These are phyloP conservation scores for Blumeria hordei DNA, from an alignment of 2,329 filamentous ascomycete genomes.

Conservation along the genomic window DNA sequence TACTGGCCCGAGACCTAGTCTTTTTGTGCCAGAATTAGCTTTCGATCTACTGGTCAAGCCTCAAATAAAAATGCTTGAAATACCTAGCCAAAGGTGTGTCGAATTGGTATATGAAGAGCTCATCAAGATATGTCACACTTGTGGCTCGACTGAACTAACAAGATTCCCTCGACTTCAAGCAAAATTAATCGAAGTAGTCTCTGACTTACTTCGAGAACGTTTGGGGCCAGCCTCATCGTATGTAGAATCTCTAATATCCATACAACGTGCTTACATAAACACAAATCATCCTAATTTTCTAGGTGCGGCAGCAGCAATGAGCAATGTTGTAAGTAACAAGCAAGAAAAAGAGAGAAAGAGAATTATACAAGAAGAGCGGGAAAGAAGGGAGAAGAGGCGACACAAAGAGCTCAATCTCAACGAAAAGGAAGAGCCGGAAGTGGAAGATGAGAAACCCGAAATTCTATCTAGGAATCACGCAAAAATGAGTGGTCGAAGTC, in stretches of 20 bases:
- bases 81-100: constrained; percentile 86
- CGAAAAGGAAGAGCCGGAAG: constrained; percentile 42
- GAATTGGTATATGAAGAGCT: constrained; percentile 96
- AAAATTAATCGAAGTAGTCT: constrained; percentile 95
- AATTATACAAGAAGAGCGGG: constrained; percentile 57
- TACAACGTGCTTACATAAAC: constrained; percentile 96
- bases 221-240: constrained; percentile 75
- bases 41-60: constrained; percentile 96
- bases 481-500: constrained; percentile 39
- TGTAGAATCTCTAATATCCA: constrained; percentile 89
- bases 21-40: constrained; percentile 92
- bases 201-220: constrained; percentile 76
- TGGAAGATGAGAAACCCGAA: constrained; percentile 26
- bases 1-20: constrained; percentile 77
- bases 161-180: constrained; percentile 82
- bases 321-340: constrained; percentile 80
- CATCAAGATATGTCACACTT: constrained; percentile 98
- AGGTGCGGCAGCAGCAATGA: constrained; percentile 90
- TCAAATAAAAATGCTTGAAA: constrained; percentile 89
- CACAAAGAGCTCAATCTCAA: constrained; percentile 68
- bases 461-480: constrained; percentile 31
- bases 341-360: constrained; percentile 80
- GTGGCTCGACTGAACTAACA: constrained; percentile 79
- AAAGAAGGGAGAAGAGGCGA: constrained; percentile 61
- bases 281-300: constrained; percentile 98